These are phyloP conservation scores for Vairimorpha apis DNA, from an alignment of 371 early-diverging fungal genomes.

Conservation along the genomic window DNA sequence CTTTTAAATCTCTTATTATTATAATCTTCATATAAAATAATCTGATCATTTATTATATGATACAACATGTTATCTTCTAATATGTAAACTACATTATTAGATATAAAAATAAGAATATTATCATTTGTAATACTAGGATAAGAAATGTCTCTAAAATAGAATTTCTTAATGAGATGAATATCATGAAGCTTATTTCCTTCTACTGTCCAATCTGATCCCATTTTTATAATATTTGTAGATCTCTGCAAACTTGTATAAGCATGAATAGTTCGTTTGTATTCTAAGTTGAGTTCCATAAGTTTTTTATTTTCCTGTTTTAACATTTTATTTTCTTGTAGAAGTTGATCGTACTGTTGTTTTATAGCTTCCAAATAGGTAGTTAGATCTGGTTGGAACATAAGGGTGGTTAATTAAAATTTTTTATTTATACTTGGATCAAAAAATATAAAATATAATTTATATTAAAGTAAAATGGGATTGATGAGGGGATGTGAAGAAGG, in stretches of 20 bases:
- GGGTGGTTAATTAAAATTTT: no score
- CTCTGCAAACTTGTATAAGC: conserved; percentile 11
- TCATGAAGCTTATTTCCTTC: background rate
- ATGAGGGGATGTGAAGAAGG: no score
- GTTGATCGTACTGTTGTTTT: conserved; percentile 29
- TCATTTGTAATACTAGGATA: background rate
- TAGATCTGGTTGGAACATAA: conserved; percentile 36
- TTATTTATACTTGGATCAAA: no score
- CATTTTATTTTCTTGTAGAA: conserved; percentile 25
- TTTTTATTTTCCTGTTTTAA: conserved; percentile 15
- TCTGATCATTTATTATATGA: background rate
- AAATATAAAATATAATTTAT: no score
- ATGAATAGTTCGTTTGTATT: conserved; percentile 15
- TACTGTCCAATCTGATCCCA: background rate
- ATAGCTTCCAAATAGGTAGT: conserved; percentile 33
- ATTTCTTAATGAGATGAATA: conserved; percentile 2
- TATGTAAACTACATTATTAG: conserved; percentile 14
- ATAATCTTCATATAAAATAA: background rate
- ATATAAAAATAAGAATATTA: conserved; percentile 1
- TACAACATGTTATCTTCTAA: background rate
- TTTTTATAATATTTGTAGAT: background rate
- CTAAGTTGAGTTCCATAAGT: conserved; percentile 6
- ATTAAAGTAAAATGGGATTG: no score
- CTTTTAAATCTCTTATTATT: background rate
- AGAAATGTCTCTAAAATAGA: background rate